These are phyloP conservation scores for Pharus latifolius DNA, from an alignment of 176 grass and related monocot species.

Conservation along the genomic window DNA sequence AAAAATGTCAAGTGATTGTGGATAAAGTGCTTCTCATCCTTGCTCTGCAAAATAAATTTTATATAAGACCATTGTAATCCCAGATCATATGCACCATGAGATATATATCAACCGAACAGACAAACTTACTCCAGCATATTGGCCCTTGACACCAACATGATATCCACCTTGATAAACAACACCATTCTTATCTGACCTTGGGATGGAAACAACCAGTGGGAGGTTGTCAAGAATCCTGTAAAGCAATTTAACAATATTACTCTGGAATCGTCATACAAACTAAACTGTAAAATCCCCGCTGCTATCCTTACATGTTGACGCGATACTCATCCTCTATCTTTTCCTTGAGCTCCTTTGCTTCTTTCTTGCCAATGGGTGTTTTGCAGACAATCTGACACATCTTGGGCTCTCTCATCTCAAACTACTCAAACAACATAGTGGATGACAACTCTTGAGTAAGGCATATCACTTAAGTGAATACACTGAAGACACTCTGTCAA, in stretches of 20 bases:
- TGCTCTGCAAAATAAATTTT: slow-evolving; percentile 19
- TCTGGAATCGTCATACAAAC: not conserved
- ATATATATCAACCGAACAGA: not conserved
- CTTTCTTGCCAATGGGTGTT: not conserved
- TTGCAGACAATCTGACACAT: slow-evolving; percentile 21
- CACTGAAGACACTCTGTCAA: not conserved
- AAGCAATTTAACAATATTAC: not conserved
- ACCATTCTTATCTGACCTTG: slow-evolving; percentile 6
- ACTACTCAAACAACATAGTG: not conserved
- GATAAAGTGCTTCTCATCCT: slow-evolving; percentile 31
- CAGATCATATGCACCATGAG: too few relatives aligned
- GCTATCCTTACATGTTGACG: slow-evolving; percentile 16
- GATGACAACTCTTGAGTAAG: not conserved
- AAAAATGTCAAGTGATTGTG: slow-evolving; percentile 32
- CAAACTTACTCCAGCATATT: slow-evolving; percentile 28
- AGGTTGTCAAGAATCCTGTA: slow-evolving; percentile 32
- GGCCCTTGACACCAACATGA: slow-evolving; percentile 30
- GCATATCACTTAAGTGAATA: not conserved
- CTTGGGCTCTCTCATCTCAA: slow-evolving; percentile 20
- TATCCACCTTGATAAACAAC: slow-evolving; percentile 25
- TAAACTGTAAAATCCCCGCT: not conserved
- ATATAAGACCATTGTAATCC: not conserved
- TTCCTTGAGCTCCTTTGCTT: slow-evolving; percentile 30
- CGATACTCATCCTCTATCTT: slow-evolving; percentile 32
- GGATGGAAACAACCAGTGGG: slow-evolving; percentile 10